Evolutionary conservation across 441 rosid genomes (phyloP).

Genomic region (Lepidium campestre): DNA sequence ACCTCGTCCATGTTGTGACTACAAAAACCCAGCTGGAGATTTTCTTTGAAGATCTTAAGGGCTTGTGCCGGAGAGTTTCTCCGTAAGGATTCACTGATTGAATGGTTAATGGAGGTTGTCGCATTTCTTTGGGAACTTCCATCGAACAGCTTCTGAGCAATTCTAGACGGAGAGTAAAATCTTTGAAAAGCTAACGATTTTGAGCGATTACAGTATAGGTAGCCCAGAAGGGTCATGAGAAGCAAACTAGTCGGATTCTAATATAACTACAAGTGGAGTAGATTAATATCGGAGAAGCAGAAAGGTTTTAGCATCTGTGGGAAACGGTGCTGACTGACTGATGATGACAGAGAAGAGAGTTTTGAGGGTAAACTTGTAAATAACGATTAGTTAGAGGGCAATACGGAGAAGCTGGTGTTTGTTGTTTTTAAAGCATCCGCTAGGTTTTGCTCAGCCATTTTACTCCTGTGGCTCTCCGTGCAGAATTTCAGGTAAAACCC

Average conservation of each 20-base stretch:
- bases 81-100: slow-evolving; percentile 35
- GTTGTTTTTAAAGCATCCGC: slow-evolving; percentile 23
- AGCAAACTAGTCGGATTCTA: background rate
- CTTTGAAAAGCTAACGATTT: slow-evolving; percentile 1
- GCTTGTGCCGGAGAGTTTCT: slow-evolving; percentile 34
- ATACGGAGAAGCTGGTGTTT: slow-evolving; percentile 17
- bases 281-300: slow-evolving; percentile 3
- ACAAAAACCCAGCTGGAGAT: slow-evolving; percentile 29
- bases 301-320: background rate
- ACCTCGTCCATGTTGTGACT: slow-evolving; percentile 38
- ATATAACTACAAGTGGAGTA: slow-evolving; percentile 11
- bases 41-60: slow-evolving; percentile 34
- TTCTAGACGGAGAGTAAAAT: background rate
- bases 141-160: slow-evolving; percentile 47
- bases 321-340: background rate
- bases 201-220: slow-evolving; percentile 11
- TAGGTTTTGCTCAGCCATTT: slow-evolving; percentile 26
- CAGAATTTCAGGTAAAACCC: slow-evolving; percentile 30
- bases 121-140: slow-evolving; percentile 36
- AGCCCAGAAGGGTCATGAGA: slow-evolving; percentile 27
- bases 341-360: background rate
- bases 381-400: slow-evolving; percentile 8
- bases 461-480: background rate
- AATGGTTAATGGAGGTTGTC: slow-evolving; percentile 27
- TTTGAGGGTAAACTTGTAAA: slow-evolving; percentile 19